Conservation (phyloP, 2,329 filamentous ascomycete species). For the Stachybotrys chlorohalonatus region DNA sequence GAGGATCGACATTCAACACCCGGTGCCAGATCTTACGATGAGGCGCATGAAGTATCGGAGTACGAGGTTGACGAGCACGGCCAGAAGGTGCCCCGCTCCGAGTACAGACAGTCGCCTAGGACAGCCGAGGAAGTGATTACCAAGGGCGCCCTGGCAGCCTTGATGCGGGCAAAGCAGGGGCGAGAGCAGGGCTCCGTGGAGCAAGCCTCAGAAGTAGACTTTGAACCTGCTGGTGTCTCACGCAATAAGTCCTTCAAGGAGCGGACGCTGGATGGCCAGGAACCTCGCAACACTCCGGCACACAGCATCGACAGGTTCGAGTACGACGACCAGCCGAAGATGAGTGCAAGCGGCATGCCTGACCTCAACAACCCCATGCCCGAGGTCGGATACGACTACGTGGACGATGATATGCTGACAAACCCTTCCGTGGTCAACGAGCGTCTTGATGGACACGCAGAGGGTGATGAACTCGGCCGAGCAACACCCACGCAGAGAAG, state of each 20-base stretch:
- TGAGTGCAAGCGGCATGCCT: conserved; percentile 64
- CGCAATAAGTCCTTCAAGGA: conserved; percentile 60
- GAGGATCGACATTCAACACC: conserved; percentile 33
- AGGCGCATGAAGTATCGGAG: conserved; percentile 40
- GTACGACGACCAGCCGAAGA: conserved; percentile 41
- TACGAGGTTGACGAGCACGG: conserved; percentile 52
- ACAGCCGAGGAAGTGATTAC: conserved; percentile 50
- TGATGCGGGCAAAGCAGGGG: conserved; percentile 39
- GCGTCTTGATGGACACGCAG: conserved; percentile 46
- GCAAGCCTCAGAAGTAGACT: conserved; percentile 25
- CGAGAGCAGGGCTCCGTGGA: conserved; percentile 24
- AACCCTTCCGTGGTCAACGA: conserved; percentile 80
- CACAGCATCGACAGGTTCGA: conserved; percentile 51
- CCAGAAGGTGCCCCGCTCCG: conserved; percentile 39
- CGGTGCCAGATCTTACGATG: conserved; percentile 23
- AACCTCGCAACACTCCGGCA: conserved; percentile 45
- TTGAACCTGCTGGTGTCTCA: conserved; percentile 40
- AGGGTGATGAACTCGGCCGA: conserved; percentile 43
- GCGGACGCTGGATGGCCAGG: conserved; percentile 46
- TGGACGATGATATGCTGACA: conserved; percentile 62
- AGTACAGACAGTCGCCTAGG: conserved; percentile 42
- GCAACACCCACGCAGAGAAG: conserved; percentile 36
- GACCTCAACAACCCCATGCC: conserved; percentile 62
- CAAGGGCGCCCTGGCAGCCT: conserved; percentile 42
- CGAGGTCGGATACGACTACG: conserved; percentile 55